Base-by-base conservation (phyloP, 768 basidiomycete species). In the Auriscalpium orientale region DNA sequence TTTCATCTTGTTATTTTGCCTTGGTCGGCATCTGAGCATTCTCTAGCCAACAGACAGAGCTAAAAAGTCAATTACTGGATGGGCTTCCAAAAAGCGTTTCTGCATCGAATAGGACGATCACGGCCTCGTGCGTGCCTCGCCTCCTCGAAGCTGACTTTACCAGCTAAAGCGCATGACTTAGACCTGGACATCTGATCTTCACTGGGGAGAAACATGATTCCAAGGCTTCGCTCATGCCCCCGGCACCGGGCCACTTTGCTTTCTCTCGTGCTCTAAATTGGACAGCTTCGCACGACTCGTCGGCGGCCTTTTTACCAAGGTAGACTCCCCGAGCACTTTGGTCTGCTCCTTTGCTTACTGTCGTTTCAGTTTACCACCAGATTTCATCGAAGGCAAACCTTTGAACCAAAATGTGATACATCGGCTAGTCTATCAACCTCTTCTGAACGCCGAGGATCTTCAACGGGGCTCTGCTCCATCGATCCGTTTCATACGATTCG, bases 161-260 rank as follows among this genome's bases (percentile, higher is more conserved):
- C n/a, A 12, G 12, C 28, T 20, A 16, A 22, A 16, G 18, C 2
- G 9, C 33, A 38, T 28, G 9, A 4, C 10, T 6, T 51, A 89
- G 86, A 35, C 65, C 81, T 37, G 87, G 87, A 0, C 84, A 89
- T 63, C 53, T 85, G 13, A 69, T 89, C n/a, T 67, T 84, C 52
- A 70, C 71, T 12, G 69, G 46, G 35, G 33, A 37, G 15, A 37
- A 21, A 18, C 15, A 15, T 8, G 35, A 15, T 20, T 28, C 18
- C 12, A 44, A 8, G 21, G 13, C 51, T 53, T 6, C 54, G 53
- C 37, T 52, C 34, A 46, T 21, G 50, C 21, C 22, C 53, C 2
- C 37, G 48, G 38, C 37, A 21, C 20, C 78, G 11, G 22, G 21
- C 12, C 61, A 67, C 6, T 68, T 67, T 46, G 59, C 72, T 22